phyloP scores from a whole-genome alignment of 2,329 filamentous ascomycete genomes.

The Botrytis hyacinthi region DNA sequence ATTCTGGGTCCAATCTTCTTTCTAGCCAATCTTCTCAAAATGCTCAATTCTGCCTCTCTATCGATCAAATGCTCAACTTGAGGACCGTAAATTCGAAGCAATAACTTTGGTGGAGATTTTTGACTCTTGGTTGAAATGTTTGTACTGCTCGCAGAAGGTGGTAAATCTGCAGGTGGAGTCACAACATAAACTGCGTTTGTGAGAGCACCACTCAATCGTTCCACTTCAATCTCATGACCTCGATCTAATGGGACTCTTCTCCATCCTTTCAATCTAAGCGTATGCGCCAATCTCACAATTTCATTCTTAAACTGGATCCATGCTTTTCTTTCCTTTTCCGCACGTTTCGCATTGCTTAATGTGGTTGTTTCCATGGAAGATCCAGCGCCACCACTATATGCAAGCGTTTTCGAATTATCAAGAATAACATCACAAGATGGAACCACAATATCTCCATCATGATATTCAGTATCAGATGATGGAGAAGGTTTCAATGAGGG shows the following conservation, averaged over 20 bases:
- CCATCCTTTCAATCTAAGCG: constrained; percentile 88
- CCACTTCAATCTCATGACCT: constrained; percentile 66
- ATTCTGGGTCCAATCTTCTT: constrained; percentile 92
- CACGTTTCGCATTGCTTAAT: constrained; percentile 46
- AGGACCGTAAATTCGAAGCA: constrained; percentile 90
- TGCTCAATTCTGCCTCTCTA: constrained; percentile 81
- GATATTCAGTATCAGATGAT: constrained; percentile 82
- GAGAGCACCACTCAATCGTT: constrained; percentile 82
- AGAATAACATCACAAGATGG: constrained; percentile 80
- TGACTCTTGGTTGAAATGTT: constrained; percentile 37
- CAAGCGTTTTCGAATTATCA: constrained; percentile 86
- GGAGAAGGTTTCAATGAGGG: constrained; percentile 40
- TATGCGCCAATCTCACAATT: constrained; percentile 85
- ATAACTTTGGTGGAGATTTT: constrained; percentile 57
- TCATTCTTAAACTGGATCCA: constrained; percentile 92
- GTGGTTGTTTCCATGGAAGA: constrained; percentile 42
- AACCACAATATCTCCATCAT: constrained; percentile 78
- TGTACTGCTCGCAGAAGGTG: constrained; percentile 33
- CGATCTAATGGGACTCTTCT: constrained; percentile 72
- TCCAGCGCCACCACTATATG: constrained; percentile 58
- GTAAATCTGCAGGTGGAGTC: constrained; percentile 68
- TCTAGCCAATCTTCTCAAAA: constrained; percentile 78
- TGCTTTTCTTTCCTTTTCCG: constrained; percentile 67
- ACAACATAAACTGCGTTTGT: constrained; percentile 98
- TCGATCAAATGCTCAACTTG: constrained; percentile 96